Percentiles rank a stretch among this genome's conserved stretches.
Conservation (phyloP, 441 rosid genomes). For the Metrosideros polymorpha region DNA sequence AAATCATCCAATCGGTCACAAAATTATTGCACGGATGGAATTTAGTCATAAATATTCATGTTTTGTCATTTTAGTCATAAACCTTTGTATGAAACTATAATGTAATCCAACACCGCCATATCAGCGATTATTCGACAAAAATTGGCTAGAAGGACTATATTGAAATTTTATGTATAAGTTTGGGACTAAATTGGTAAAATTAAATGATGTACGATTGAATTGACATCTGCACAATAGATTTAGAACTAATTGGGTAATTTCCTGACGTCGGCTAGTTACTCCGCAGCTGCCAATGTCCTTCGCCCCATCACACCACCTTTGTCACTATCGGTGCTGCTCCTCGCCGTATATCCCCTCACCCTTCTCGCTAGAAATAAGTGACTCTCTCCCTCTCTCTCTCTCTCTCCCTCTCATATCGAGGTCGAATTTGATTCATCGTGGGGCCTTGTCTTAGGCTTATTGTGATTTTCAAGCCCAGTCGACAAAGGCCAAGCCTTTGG, state of each 20-base stretch:
- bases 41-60: accelerated
- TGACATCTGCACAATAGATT: not conserved
- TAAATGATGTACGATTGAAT: too few species aligned
- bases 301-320: not conserved
- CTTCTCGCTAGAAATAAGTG: not conserved
- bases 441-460: not conserved
- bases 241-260: not conserved
- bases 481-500: not conserved
- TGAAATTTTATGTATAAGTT: too few species aligned
- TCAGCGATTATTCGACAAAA: too few species aligned
- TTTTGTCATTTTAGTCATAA: not conserved
- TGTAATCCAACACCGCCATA: not conserved
- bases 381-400: not conserved
- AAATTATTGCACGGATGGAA: accelerated
- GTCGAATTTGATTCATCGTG: not conserved
- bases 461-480: not conserved
- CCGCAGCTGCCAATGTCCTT: not conserved
- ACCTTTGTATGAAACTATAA: not conserved
- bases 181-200: too few species aligned
- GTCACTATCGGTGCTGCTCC: not conserved
- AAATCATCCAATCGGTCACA: accelerated
- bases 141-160: too few species aligned
- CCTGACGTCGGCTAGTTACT: too few species aligned
- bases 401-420: not conserved
- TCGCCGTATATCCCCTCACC: not conserved